Base-by-base conservation (phyloP, 805 yeast species). In the Candida bentonensis region DNA sequence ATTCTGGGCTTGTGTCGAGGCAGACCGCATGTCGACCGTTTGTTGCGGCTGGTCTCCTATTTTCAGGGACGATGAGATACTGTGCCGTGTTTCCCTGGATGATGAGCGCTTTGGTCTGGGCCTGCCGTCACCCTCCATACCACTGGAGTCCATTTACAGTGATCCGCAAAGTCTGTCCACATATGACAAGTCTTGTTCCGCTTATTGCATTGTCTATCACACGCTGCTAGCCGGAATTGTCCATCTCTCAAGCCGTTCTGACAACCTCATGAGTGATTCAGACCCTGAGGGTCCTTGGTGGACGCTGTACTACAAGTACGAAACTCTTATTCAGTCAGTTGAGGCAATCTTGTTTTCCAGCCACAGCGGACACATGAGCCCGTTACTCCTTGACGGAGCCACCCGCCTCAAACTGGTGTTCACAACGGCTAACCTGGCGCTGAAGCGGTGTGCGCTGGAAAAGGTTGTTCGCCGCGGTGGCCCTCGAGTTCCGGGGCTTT, bases 211-310 rank as follows among this genome's bases (percentile, higher is more conserved):
- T 30, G n/a, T 30, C n/a, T 30, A 30, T 15, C 36, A 30, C 17
- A 30, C 17, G 11, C 36, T 30, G 7, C 36, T 30, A 9, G 36
- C 17, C 13, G 17, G 7, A 9, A n/a, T 15, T 30, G 36, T 30
- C 20, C 7, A 9, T n/a, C 17, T 30, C 7, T 30, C 36, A 4
- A 15, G 36, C 5, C 17, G 11, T 5, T 17, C 36, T 5, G 36
- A 30, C 7, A 15, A 30, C n/a, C 11, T 5, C 13, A 4, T n/a
- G 5, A 30, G 17, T 11, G 36, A 30, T 15, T 11, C 7, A 13
- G 36, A 30, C n/a, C 20, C 36, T 13, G 36, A 30, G 17, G 36
- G 36, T 30, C 36, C 36, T 5, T 30, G 36, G 36, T 30, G 36
- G 36, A 11, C 20, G 7, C 5, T 4, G n/a, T 30, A 30, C n/a